A percentile compares a stretch with the other conserved stretches of the same genome.
These are phyloP conservation scores for Aspergillus vadensis DNA, from an alignment of 2,329 filamentous ascomycete species.

Conservation along the genomic window DNA sequence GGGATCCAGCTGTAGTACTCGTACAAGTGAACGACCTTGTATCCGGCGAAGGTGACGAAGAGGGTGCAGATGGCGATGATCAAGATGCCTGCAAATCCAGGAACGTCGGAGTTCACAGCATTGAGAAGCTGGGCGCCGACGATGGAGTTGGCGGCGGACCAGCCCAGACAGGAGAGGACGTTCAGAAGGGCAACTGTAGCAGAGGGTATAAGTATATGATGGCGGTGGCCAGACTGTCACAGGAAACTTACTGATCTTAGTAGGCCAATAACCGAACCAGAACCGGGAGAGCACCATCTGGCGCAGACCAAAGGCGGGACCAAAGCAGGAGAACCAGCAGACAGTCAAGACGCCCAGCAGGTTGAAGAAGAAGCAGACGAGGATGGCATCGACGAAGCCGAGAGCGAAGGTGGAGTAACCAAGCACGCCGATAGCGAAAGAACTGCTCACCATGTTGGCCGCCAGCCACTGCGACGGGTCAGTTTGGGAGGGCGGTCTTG, in stretches of 20 bases:
- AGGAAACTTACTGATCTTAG: constrained; percentile 61
- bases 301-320: constrained; percentile 71
- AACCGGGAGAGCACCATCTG: constrained; percentile 81
- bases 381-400: constrained; percentile 71
- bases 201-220: neutral
- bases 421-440: constrained; percentile 73
- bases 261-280: constrained; percentile 73
- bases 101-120: constrained; percentile 69
- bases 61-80: constrained; percentile 71
- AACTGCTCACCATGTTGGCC: constrained; percentile 75
- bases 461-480: constrained; percentile 65
- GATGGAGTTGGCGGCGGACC: constrained; percentile 76
- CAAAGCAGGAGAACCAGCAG: constrained; percentile 76
- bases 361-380: constrained; percentile 76
- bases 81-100: constrained; percentile 73
- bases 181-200: constrained; percentile 67
- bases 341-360: constrained; percentile 71
- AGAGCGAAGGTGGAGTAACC: constrained; percentile 68
- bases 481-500: constrained; percentile 22
- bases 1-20: constrained; percentile 77
- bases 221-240: no score
- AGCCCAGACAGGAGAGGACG: constrained; percentile 70
- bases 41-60: constrained; percentile 71
- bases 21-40: constrained; percentile 75
- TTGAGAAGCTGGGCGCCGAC: constrained; percentile 77